Base-by-base conservation (phyloP, 331 rosid genomes). In the Spiraea crenata region DNA sequence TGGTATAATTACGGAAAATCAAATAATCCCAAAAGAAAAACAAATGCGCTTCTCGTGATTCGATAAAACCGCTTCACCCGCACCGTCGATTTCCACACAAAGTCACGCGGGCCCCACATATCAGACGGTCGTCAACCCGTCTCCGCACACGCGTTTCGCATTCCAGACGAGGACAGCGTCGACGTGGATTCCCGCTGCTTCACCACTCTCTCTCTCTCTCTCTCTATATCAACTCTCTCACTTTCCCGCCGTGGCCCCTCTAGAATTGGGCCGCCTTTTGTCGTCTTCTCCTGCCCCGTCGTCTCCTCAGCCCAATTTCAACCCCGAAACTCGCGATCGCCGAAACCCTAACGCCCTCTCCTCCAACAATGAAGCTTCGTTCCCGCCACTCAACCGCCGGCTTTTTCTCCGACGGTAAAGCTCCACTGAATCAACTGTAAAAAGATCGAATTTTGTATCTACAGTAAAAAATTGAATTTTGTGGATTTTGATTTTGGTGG, bases 281-380 rank as follows among this genome's bases (percentile, higher is more conserved):
- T 25, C 31, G 50, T 55, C 51, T 7, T 55, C 64, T 25, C 31
- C 31, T 2, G 54, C 13, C 61, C 14, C 11, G 9, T 17, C 38
- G 9, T 39, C 25, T 6, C 14, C 46, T 15, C 59, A 35, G 31
- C 31, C 17, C 59, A 35, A 5, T 12, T 40, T 0, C n/a, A 35
- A 3, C 63, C 11, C 35, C 42, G 44, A 35, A 34, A 34, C 17
- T 52, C 40, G 51, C 42, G 63, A 55, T 54, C 73, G 31, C 15
- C 5, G 69, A 69, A 73, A 57, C 79, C 71, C 81, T 50, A 63
- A 63, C 25, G 57, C 39, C 19, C 45, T 39, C 47, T 46, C 7
- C 58, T 35, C 4, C 64, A 51, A 8, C 62, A 63, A 83, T 84
- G 88, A 79, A 80, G 74, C 83, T 77, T 48, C 85, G 85, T 77